These are phyloP conservation scores for Agroathelia rolfsii DNA, from an alignment of 1,284 basidiomycete species.

Conservation along the genomic window DNA sequence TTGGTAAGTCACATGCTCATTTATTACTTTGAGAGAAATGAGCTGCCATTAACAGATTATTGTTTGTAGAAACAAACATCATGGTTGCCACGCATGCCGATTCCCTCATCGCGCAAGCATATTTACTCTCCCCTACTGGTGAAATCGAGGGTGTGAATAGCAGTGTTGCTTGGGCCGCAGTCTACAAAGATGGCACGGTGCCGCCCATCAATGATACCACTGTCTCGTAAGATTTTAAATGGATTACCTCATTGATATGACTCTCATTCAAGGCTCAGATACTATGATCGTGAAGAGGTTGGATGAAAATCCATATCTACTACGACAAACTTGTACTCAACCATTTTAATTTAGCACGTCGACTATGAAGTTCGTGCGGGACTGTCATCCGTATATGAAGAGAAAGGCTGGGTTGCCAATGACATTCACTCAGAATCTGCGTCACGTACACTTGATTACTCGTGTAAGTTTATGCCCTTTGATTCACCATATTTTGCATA, in stretches of 20 bases:
- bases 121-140: constrained; percentile 50
- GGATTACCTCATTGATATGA: background rate
- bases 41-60: background rate
- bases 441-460: constrained; percentile 70
- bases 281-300: constrained; percentile 68
- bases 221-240: constrained; percentile 37
- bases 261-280: constrained; percentile 29
- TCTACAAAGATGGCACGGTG: constrained; percentile 65
- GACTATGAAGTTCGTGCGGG: constrained; percentile 79
- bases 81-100: constrained; percentile 79
- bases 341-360: constrained; percentile 46
- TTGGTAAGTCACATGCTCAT: constrained; percentile 33
- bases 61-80: constrained; percentile 54
- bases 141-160: no score
- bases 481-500: background rate
- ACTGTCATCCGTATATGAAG: constrained; percentile 56
- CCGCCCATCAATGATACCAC: constrained; percentile 55
- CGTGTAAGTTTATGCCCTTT: constrained; percentile 45
- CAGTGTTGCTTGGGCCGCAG: constrained; percentile 69
- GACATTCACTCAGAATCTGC: constrained; percentile 75
- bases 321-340: constrained; percentile 4
- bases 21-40: no score
- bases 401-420: constrained; percentile 68
- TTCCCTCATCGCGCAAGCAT: constrained; percentile 72
- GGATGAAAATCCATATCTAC: constrained; percentile 7